A percentile compares a stretch with the other conserved stretches of the same genome.
Conservation (phyloP, 352 stramenopile species). For the Globisporangium orthogonon region DNA sequence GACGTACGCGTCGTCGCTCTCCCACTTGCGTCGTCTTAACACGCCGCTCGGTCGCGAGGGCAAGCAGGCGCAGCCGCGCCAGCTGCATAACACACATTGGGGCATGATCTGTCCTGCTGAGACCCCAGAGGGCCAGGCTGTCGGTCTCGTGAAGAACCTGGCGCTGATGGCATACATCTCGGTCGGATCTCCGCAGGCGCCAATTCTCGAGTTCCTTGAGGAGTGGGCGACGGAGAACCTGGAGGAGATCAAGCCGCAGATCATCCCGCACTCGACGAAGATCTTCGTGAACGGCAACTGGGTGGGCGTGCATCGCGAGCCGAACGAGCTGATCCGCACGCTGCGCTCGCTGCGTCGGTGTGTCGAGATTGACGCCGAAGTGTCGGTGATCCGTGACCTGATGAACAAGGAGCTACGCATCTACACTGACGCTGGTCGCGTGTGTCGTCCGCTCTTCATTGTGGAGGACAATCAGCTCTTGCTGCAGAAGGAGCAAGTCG, state of each 20-base stretch:
- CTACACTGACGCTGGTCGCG: conserved; percentile 98
- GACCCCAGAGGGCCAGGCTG: conserved; percentile 94
- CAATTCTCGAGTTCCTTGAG: conserved; percentile 98
- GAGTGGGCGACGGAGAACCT: conserved; percentile 98
- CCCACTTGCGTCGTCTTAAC: conserved; percentile 98
- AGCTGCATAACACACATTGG: conserved; percentile 99
- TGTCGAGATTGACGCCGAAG: conserved; percentile 98
- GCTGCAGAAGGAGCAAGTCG: conserved; percentile 97
- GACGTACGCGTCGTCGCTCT: conserved; percentile 98
- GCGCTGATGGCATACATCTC: conserved; percentile 99
- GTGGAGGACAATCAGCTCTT: conserved; percentile 95
- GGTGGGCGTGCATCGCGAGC: conserved; percentile 97
- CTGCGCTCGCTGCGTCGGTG: conserved; percentile 93
- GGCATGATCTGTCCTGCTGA: conserved; percentile 99
- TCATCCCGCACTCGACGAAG: conserved; percentile 98
- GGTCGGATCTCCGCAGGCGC: conserved; percentile 88
- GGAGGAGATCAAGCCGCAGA: conserved; percentile 95
- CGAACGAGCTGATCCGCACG: conserved; percentile 94
- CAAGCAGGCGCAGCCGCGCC: conserved; percentile 98
- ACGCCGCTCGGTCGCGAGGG: conserved; percentile 97
- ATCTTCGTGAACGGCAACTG: conserved; percentile 99
- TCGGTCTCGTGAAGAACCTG: conserved; percentile 98
- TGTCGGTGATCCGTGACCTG: conserved; percentile 98
- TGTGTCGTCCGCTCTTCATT: conserved; percentile 98
- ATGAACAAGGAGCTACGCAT: conserved; percentile 98